These are phyloP conservation scores for Sequoiadendron giganteum DNA, from an alignment of 75 land plant genomes.

Conservation along the genomic window DNA sequence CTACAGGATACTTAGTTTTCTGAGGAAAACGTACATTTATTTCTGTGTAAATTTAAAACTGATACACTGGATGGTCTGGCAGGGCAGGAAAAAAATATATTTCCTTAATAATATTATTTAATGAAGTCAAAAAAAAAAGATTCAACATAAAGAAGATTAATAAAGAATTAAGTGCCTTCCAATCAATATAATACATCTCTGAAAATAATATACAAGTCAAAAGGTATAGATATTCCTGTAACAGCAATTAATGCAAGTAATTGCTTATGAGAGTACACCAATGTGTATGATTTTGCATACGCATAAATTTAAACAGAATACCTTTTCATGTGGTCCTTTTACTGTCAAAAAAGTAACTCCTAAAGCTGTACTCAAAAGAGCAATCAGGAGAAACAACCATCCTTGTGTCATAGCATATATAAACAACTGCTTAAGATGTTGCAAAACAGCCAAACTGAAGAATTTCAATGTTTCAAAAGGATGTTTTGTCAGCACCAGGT, in stretches of 20 bases:
- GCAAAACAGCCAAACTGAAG: conserved; percentile 44
- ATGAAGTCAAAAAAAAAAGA: too few relatives aligned
- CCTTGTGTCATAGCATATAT: conserved; percentile 50
- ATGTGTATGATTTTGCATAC: background rate
- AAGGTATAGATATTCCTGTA: background rate
- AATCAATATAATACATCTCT: background rate
- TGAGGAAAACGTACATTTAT: too few relatives aligned
- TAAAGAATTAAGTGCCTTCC: background rate
- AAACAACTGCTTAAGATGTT: conserved; percentile 35
- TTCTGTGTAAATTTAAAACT: too few relatives aligned
- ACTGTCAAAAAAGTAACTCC: conserved; percentile 35
- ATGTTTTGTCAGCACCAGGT: conserved; percentile 48
- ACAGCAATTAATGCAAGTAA: conserved; percentile 3
- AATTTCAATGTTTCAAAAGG: conserved; percentile 64
- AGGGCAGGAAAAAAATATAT: too few relatives aligned
- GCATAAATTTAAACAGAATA: conserved; percentile 15
- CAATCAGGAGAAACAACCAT: conserved; percentile 36
- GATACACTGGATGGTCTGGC: too few relatives aligned
- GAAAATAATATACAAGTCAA: background rate
- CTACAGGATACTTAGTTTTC: too few relatives aligned
- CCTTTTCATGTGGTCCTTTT: conserved; percentile 78
- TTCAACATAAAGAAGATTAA: too few relatives aligned
- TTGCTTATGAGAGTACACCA: background rate
- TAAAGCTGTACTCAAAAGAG: conserved; percentile 13
- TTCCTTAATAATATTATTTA: too few relatives aligned